These are phyloP conservation scores for Cryptosporidium bovis DNA, from an alignment of 169 alveolate species.

Conservation along the genomic window DNA sequence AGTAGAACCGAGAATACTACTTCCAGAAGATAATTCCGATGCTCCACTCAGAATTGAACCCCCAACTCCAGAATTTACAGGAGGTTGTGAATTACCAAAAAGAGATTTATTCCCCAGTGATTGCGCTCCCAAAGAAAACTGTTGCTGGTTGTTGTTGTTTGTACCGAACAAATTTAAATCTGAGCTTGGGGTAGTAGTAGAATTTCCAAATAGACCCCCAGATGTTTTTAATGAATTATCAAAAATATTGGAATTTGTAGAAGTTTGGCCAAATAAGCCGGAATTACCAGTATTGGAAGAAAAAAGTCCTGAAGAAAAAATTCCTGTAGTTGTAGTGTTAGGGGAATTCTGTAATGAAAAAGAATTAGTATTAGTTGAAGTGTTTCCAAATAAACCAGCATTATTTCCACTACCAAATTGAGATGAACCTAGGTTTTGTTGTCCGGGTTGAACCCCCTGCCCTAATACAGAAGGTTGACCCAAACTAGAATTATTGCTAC, in stretches of 20 bases:
- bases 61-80: not conserved
- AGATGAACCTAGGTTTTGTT: slow-evolving; percentile 5
- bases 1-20: slow-evolving; percentile 45
- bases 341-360: slow-evolving; percentile 45
- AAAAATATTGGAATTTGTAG: slow-evolving; percentile 8
- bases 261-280: slow-evolving; percentile 4
- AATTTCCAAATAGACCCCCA: slow-evolving; percentile 5
- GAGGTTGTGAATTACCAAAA: slow-evolving; percentile 5
- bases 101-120: slow-evolving; percentile 6
- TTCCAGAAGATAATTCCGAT: not conserved
- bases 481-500: slow-evolving; percentile 1
- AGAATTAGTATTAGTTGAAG: slow-evolving; percentile 2
- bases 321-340: slow-evolving; percentile 6
- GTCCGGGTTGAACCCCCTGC: slow-evolving; percentile 20
- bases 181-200: slow-evolving; percentile 14
- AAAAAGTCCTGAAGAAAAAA: slow-evolving; percentile 49
- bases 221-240: slow-evolving; percentile 23
- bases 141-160: not conserved
- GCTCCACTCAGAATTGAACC: not conserved
- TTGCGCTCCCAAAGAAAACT: slow-evolving; percentile 13
- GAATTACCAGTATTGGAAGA: slow-evolving; percentile 10
- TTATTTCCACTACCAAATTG: slow-evolving; percentile 17
- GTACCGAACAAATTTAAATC: slow-evolving; percentile 22
- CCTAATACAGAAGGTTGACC: slow-evolving; percentile 24
- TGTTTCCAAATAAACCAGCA: not conserved